phyloP scores from a whole-genome alignment of 805 yeast species.

The Scheffersomyces spartinae region DNA sequence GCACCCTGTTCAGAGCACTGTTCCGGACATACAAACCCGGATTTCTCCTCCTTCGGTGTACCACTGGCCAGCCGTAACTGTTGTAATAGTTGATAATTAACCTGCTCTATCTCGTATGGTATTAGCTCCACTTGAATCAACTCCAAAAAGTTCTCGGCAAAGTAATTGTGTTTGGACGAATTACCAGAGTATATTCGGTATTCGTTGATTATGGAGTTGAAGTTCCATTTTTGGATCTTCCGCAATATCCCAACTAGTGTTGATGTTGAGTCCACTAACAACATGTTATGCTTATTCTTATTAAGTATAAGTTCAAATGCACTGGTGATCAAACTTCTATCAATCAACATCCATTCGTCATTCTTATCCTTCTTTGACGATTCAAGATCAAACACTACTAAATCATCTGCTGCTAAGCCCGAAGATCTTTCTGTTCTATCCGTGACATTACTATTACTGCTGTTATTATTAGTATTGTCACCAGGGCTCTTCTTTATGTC shows the following conservation, averaged over 20 bases:
- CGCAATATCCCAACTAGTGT: slow-evolving; percentile 74
- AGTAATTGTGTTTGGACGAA: slow-evolving; percentile 63
- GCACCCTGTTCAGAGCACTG: slow-evolving; percentile 2
- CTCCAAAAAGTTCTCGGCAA: slow-evolving; percentile 75
- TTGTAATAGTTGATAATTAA: slow-evolving; percentile 10
- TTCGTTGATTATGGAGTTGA: slow-evolving; percentile 74
- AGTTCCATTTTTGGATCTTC: slow-evolving; percentile 80
- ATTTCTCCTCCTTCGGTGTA: no score
- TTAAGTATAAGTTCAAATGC: slow-evolving; percentile 60
- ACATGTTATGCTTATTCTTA: slow-evolving; percentile 49
- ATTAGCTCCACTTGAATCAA: slow-evolving; percentile 45
- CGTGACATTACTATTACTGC: not conserved
- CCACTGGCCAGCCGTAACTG: slow-evolving; percentile 8
- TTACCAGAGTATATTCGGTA: slow-evolving; percentile 58
- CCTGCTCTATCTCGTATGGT: slow-evolving; percentile 26
- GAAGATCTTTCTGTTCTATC: slow-evolving; percentile 1
- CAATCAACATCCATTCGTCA: slow-evolving; percentile 70
- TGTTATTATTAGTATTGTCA: slow-evolving; percentile 11
- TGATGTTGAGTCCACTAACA: slow-evolving; percentile 71
- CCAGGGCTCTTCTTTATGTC: no score
- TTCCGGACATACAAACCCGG: no score
- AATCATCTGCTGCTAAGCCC: not conserved
- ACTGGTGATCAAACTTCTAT: slow-evolving; percentile 49
- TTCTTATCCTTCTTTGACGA: slow-evolving; percentile 16
- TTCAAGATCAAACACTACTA: slow-evolving; percentile 14